These are phyloP conservation scores for Tuber aestivum DNA, from an alignment of 495 filamentous ascomycete species.

Conservation along the genomic window DNA sequence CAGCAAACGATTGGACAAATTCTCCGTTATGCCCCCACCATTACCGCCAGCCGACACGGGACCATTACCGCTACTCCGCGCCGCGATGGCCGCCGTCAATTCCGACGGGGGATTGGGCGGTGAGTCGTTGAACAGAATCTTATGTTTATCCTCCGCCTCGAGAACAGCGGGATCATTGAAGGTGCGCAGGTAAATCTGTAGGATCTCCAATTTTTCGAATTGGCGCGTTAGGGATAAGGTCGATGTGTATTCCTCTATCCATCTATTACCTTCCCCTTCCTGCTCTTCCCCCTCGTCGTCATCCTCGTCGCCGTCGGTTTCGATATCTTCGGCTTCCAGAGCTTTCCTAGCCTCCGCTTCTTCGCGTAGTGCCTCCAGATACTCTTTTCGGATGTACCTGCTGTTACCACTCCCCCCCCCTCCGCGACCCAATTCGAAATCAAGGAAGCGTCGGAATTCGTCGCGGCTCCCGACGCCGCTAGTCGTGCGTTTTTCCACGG, in stretches of 20 bases:
- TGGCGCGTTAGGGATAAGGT: conserved; percentile 30
- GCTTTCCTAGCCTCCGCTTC: conserved; percentile 30
- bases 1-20: conserved; percentile 15
- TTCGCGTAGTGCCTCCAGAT: conserved; percentile 31
- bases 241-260: conserved; percentile 34
- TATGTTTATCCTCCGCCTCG: conserved; percentile 7
- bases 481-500: conserved; percentile 37
- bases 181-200: conserved; percentile 35
- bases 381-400: conserved; percentile 25
- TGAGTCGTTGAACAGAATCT: conserved; percentile 18
- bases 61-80: conserved; percentile 16
- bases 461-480: conserved; percentile 30
- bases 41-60: background rate
- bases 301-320: conserved; percentile 17
- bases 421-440: conserved; percentile 33
- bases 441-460: conserved; percentile 39
- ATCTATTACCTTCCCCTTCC: conserved; percentile 13
- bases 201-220: conserved; percentile 25
- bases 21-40: conserved; percentile 21
- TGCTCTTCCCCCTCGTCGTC: conserved; percentile 17
- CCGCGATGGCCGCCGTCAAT: conserved; percentile 15
- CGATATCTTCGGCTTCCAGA: conserved; percentile 21
- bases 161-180: conserved; percentile 26
- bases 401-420: background rate
- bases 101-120: conserved; percentile 27